Conservation (phyloP, 371 early-diverging fungal species). For the Umbelopsis sp. region DNA sequence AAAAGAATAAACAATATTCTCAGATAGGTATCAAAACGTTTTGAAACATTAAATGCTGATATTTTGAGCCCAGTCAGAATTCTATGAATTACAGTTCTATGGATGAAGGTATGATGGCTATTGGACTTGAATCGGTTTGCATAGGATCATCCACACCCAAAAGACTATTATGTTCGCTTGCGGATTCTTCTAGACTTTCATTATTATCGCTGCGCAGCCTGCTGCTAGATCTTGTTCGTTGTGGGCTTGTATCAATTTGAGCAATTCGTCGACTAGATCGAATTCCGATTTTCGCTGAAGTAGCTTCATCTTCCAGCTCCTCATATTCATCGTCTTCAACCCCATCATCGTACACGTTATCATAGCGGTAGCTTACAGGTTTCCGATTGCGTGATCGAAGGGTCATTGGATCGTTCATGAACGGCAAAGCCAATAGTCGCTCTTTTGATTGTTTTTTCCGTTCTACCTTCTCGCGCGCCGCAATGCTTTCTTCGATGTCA, state of each 20-base stretch:
- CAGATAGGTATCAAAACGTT: constrained; percentile 3
- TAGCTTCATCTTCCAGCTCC: constrained; percentile 15
- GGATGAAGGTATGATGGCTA: background rate
- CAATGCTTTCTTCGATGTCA: constrained; percentile 24
- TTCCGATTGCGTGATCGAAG: constrained; percentile 27
- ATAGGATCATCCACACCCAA: background rate
- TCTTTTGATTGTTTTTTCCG: constrained; percentile 27
- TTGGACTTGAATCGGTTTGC: background rate
- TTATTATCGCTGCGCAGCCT: background rate
- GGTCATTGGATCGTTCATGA: constrained; percentile 22
- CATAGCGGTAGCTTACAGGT: constrained; percentile 29
- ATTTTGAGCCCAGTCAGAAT: too few species aligned
- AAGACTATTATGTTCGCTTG: background rate
- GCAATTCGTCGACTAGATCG: constrained; percentile 10
- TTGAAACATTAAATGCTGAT: background rate
- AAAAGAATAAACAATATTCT: background rate
- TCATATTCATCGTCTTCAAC: constrained; percentile 21
- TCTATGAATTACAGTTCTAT: too few species aligned
- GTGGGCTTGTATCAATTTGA: background rate
- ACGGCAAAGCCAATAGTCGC: constrained; percentile 25
- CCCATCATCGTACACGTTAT: constrained; percentile 19
- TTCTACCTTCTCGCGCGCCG: constrained; percentile 15
- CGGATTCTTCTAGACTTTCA: background rate
- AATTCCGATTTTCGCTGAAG: background rate
- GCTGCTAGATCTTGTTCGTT: constrained; percentile 13